These are phyloP conservation scores for Orbilia oligospora DNA, from an alignment of 2,329 filamentous ascomycete species.

Conservation along the genomic window DNA sequence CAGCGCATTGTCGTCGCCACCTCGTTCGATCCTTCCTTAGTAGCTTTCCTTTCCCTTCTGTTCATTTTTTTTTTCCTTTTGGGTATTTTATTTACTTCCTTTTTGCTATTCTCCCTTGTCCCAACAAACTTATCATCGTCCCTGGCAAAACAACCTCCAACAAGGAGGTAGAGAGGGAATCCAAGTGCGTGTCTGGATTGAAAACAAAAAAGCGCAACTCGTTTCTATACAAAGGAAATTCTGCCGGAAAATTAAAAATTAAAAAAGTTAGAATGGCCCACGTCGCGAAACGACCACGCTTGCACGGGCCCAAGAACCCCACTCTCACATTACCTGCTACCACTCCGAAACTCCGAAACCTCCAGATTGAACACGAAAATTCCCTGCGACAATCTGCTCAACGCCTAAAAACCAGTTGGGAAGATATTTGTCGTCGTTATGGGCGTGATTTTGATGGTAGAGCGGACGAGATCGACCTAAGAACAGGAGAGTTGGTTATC, in stretches of 20 bases:
- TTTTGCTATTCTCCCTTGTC: background rate
- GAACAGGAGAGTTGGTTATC: constrained; percentile 85
- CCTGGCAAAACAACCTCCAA: background rate
- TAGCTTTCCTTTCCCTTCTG: background rate
- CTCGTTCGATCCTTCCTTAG: constrained; percentile 52
- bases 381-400: constrained; percentile 77
- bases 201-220: background rate
- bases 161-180: background rate
- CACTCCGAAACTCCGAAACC: constrained; percentile 50
- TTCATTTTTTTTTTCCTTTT: constrained; percentile 38
- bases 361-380: constrained; percentile 71
- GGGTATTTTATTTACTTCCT: constrained; percentile 54
- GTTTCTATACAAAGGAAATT: background rate
- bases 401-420: constrained; percentile 84
- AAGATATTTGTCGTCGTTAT: constrained; percentile 91
- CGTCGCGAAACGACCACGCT: constrained; percentile 56
- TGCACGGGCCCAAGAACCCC: constrained; percentile 54
- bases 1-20: constrained; percentile 49
- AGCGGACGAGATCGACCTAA: constrained; percentile 90
- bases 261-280: constrained; percentile 43
- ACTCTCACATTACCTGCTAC: constrained; percentile 52
- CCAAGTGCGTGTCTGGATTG: background rate
- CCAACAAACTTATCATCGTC: constrained; percentile 30
- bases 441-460: constrained; percentile 83
- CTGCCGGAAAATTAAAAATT: constrained; percentile 1